A percentile compares a stretch with the other conserved stretches of the same genome.
phyloP scores from a whole-genome alignment of 441 rosid species.

The Populus tomentosa region DNA sequence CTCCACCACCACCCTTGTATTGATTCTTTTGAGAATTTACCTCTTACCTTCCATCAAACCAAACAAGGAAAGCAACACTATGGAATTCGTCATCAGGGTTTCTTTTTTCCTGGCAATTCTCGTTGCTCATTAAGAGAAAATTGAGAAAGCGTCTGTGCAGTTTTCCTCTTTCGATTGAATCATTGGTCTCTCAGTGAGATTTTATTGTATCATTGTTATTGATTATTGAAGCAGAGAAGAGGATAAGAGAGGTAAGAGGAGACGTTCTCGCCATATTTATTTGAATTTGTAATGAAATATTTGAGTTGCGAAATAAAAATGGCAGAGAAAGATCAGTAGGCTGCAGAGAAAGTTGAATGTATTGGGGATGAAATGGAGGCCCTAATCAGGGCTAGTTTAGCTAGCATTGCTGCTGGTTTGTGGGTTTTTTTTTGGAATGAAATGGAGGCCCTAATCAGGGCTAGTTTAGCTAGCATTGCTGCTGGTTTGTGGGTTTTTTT shows the following conservation, averaged over 20 bases:
- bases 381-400: slow-evolving; percentile 22
- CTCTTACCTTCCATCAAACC: slow-evolving; percentile 38
- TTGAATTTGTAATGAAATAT: slow-evolving; percentile 51
- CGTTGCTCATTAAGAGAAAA: slow-evolving; percentile 34
- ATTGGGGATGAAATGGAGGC: slow-evolving; percentile 41
- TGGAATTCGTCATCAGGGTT: background rate
- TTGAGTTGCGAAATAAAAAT: slow-evolving; percentile 46
- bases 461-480: slow-evolving; percentile 4
- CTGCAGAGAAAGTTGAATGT: slow-evolving; percentile 55
- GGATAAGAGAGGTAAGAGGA: slow-evolving; percentile 39
- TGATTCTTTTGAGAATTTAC: slow-evolving; percentile 73
- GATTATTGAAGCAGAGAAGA: slow-evolving; percentile 13
- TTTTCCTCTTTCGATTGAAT: background rate
- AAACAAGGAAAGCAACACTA: slow-evolving; percentile 3
- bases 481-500: slow-evolving; percentile 30
- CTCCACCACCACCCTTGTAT: slow-evolving; percentile 95
- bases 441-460: slow-evolving; percentile 31
- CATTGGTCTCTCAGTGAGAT: background rate
- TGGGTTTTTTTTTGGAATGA: slow-evolving; percentile 36
- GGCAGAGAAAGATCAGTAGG: slow-evolving; percentile 37
- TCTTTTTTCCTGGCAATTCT: slow-evolving; percentile 38
- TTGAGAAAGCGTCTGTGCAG: background rate
- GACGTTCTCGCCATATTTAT: slow-evolving; percentile 43
- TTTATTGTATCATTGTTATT: slow-evolving; percentile 12
- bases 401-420: slow-evolving; percentile 23